Base-by-base conservation (phyloP, 306 rosid species). In the Cucumis hystrix region DNA sequence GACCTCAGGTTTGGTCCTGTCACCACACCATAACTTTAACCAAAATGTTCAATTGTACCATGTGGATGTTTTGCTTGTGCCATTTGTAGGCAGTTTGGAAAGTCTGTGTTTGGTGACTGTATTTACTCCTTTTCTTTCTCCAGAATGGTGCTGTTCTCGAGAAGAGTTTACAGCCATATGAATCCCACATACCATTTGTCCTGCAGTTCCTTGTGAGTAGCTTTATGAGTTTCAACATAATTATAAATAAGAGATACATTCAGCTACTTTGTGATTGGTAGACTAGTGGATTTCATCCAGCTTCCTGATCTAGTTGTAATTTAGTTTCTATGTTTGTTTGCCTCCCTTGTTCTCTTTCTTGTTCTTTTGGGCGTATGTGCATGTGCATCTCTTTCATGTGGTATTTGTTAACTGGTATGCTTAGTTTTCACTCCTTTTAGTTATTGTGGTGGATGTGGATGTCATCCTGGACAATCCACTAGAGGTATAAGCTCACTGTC, bases 131-230 rank as follows among this genome's bases (percentile, higher is more conserved):
- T 18, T 43, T 88, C 88, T 86, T 80, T 47, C 58, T 15, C 37
- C 93, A 93, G 96, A 88, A 85, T 71, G 93, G 97, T 59, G 90
- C 90, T 51, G 92, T 89, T 82, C 83, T 92, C 81, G 89, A 82
- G 75, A 83, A 78, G 88, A 86, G 88, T 69, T 79, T 94, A 69
- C 98, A 89, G 79, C 97, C 98, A 61, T 85, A 90, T 81, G 97
- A 94, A 86, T 92, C 98, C n/a, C 98, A 94, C 83, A 90, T 92
- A 80, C 97, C 97, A 51, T 94, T 80, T 76, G 78, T 86, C 84
- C 86, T 86, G 51, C 89, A 86, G 72, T 86, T 86, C 78, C 64
- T 86, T 78, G 89, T 86, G 68, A 35, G 68, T 70, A 33, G 54
- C 35, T 77, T 72, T 67, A 77, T 64, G 41, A 45, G 35, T 52